Evolutionary conservation across 768 basidiomycete genomes (phyloP).

Genomic region (Suillus weaverae): DNA sequence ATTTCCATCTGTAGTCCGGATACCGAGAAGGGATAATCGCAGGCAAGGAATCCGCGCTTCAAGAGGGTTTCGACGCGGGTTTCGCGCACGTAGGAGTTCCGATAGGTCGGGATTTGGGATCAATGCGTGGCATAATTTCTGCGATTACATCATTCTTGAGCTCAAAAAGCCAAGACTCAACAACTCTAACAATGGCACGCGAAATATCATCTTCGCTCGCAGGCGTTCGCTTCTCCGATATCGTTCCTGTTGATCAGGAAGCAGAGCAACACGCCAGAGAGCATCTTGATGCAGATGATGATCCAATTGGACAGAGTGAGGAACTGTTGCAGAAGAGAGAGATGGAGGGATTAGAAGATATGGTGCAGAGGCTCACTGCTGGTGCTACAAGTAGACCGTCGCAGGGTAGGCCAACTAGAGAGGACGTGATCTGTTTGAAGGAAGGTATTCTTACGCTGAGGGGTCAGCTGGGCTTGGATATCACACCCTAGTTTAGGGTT

Average conservation of each 20-base stretch:
- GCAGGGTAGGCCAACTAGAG: slow-evolving; percentile 34
- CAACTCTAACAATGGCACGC: slow-evolving; percentile 43
- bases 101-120: slow-evolving; percentile 74
- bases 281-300: slow-evolving; percentile 46
- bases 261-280: slow-evolving; percentile 75
- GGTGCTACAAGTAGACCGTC: slow-evolving; percentile 17
- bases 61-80: slow-evolving; percentile 87
- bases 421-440: slow-evolving; percentile 43
- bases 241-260: slow-evolving; percentile 74
- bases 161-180: slow-evolving; percentile 20
- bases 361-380: slow-evolving; percentile 46
- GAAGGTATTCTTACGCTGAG: slow-evolving; percentile 35
- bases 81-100: slow-evolving; percentile 74
- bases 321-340: slow-evolving; percentile 47
- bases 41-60: slow-evolving; percentile 85
- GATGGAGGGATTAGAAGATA: slow-evolving; percentile 58
- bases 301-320: slow-evolving; percentile 37
- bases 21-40: slow-evolving; percentile 96
- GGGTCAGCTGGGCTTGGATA: slow-evolving; percentile 24
- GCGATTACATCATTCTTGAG: slow-evolving; percentile 61
- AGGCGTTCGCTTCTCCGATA: slow-evolving; percentile 63
- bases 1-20: slow-evolving; percentile 57
- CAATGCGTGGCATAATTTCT: slow-evolving; percentile 69
- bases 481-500: slow-evolving; percentile 15
- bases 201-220: slow-evolving; percentile 58